Percentiles rank a stretch among this genome's conserved stretches.
Evolutionary conservation across 2,329 filamentous ascomycete genomes (phyloP).

Genomic region (Fusarium nurragi): DNA sequence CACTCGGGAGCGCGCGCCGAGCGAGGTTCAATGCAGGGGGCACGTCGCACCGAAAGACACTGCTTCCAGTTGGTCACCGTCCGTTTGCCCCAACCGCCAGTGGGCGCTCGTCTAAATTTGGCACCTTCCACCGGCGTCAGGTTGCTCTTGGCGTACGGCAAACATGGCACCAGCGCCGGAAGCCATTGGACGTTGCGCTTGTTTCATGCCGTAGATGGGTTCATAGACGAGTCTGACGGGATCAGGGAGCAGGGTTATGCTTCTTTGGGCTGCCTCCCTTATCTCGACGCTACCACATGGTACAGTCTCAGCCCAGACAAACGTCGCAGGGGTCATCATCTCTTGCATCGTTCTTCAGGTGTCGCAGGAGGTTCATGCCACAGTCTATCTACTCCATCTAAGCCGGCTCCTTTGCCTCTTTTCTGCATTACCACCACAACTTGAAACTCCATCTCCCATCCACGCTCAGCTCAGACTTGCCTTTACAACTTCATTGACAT

Average conservation of each 20-base stretch:
- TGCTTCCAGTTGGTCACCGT: conserved; percentile 35
- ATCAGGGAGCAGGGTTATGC: not conserved
- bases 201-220: conserved; percentile 6
- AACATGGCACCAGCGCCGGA: not conserved
- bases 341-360: conserved; percentile 11
- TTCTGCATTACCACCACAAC: no score
- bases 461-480: conserved; percentile 69
- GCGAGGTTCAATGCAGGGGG: conserved; percentile 22
- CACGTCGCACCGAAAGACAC: conserved; percentile 40
- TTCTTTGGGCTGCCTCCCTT: conserved; percentile 19
- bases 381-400: conserved; percentile 9
- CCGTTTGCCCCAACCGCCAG: conserved; percentile 16
- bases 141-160: conserved; percentile 11
- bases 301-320: conserved; percentile 18
- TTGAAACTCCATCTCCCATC: not conserved
- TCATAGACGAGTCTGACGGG: not conserved
- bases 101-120: conserved; percentile 29
- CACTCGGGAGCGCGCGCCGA: conserved; percentile 5
- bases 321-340: conserved; percentile 5
- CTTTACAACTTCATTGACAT: conserved; percentile 66
- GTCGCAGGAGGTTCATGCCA: conserved; percentile 22
- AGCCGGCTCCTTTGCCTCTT: not conserved
- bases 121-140: conserved; percentile 6
- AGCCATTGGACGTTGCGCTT: conserved; percentile 18
- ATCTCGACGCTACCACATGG: conserved; percentile 25